A percentile compares a stretch with the other conserved stretches of the same genome.
Evolutionary conservation across 2,329 filamentous ascomycete species (phyloP).

Genomic region (Berkeleyomyces basicola): DNA sequence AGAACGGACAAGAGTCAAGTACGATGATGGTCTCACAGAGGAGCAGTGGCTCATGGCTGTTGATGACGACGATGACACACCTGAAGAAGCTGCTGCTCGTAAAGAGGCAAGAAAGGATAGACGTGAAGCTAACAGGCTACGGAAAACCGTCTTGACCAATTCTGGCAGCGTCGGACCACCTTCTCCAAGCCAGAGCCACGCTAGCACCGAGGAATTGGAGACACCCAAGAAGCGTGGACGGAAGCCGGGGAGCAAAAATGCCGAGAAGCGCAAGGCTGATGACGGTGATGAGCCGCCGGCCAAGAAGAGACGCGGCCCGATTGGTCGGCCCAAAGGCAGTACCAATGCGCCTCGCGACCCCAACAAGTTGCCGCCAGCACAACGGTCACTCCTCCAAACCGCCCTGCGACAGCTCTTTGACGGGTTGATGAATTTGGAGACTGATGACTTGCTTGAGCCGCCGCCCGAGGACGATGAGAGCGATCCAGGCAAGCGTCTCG

Average conservation of each 20-base stretch:
- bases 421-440: constrained; percentile 66
- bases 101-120: constrained; percentile 76
- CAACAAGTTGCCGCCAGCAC: constrained; percentile 42
- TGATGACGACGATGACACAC: constrained; percentile 86
- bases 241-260: constrained; percentile 49
- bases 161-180: constrained; percentile 26
- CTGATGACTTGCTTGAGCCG: constrained; percentile 47
- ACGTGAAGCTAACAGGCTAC: constrained; percentile 59
- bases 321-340: constrained; percentile 49
- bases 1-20: constrained; percentile 85
- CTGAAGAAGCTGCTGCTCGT: constrained; percentile 80
- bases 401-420: constrained; percentile 67
- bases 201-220: constrained; percentile 55
- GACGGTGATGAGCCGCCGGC: constrained; percentile 60
- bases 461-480: constrained; percentile 34
- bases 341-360: constrained; percentile 20
- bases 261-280: constrained; percentile 78
- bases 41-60: constrained; percentile 98
- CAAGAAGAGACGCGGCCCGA: constrained; percentile 61
- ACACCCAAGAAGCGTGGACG: constrained; percentile 71
- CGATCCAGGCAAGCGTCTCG: constrained; percentile 50
- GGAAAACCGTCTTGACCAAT: constrained; percentile 26
- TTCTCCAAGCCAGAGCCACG: constrained; percentile 63
- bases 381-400: constrained; percentile 63
- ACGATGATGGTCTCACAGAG: constrained; percentile 93